Evolutionary conservation across 179 eudicot genomes (phyloP), one percentile per base, ranked within the genome.

Genomic region (Monotropa hypopitys): DNA sequence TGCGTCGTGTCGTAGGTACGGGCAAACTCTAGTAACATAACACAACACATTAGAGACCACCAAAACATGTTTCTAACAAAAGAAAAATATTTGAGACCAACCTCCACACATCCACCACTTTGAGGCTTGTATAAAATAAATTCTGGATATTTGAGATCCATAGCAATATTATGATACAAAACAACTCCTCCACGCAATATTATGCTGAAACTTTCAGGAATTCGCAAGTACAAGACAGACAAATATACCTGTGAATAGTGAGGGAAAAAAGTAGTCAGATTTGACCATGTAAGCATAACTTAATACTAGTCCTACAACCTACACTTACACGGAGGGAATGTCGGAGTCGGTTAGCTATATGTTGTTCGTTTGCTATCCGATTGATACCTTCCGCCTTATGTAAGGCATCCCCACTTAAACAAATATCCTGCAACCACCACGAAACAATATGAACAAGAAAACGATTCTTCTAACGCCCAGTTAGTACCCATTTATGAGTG

Each of bases 271-370:
- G n/a, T 43, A 81, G 69, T 38, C 59, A 26, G 49, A 15, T 13
- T 43, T 76, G 16, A 63, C 71, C 40, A 20, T 20, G 32, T 28
- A 16, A 15, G 43, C 20, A 50, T 72, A 10, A 45, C 35, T 43
- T 5, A 72, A 45, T 28, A 16, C 18, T 7, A 57, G 47, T 46
- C 18, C 35, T 26, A 49, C 63, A 72, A 71, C 50, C 15, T 23
- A 65, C 50, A 87, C 95, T 87, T 89, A 93, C 98, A 72, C 94
- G 90, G 51, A 93, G 94, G 71, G 98, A 93, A 84, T 83, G 84
- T 16, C 83, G 89, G 35, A 85, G 88, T 54, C 81, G 90, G 62
- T 83, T 87, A 59, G 93, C 97, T 77, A 93, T 85, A 83, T 93
- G 98, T 78, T 85, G 80, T 67, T 89, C 92, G 47, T 75, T 88